Evolutionary conservation across 176 grass and related monocot species (phyloP).

Genomic region (Eremochloa ophiuroides): DNA sequence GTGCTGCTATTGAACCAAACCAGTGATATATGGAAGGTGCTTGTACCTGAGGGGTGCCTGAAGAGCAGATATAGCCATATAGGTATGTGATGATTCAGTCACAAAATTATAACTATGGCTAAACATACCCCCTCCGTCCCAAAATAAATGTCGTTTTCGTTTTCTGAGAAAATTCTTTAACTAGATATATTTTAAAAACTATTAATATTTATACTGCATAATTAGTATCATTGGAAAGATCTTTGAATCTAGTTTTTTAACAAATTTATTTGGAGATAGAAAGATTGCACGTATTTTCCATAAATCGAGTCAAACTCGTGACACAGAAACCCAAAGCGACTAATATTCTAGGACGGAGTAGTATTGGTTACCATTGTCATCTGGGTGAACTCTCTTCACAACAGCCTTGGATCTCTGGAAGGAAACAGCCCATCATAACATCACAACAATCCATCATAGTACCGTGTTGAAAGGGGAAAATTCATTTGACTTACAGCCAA

Average conservation of each 20-base stretch:
- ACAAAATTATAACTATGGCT: not conserved
- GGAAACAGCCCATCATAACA: slow-evolving; percentile 9
- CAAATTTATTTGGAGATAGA: too few relatives aligned
- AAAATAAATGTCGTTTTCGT: too few relatives aligned
- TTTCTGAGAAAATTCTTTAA: too few relatives aligned
- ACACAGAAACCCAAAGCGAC: too few relatives aligned
- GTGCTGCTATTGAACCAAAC: slow-evolving; percentile 87
- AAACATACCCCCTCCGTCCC: too few relatives aligned
- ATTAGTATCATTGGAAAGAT: too few relatives aligned
- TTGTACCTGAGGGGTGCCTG: slow-evolving; percentile 38
- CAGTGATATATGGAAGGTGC: slow-evolving; percentile 55
- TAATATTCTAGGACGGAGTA: too few relatives aligned
- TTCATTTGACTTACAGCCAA: slow-evolving; percentile 52
- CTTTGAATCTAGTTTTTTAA: too few relatives aligned
- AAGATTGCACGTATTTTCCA: too few relatives aligned
- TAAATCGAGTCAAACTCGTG: too few relatives aligned
- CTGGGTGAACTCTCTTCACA: slow-evolving; percentile 54
- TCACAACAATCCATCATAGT: not conserved
- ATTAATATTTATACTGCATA: too few relatives aligned
- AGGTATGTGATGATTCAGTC: not conserved
- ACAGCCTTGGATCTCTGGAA: slow-evolving; percentile 71
- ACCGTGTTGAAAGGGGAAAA: not conserved
- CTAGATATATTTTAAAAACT: too few relatives aligned
- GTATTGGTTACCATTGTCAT: slow-evolving; percentile 54
- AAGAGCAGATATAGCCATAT: not conserved